phyloP scores from a whole-genome alignment of 495 filamentous ascomycete genomes.

The Aspergillus affinis region DNA sequence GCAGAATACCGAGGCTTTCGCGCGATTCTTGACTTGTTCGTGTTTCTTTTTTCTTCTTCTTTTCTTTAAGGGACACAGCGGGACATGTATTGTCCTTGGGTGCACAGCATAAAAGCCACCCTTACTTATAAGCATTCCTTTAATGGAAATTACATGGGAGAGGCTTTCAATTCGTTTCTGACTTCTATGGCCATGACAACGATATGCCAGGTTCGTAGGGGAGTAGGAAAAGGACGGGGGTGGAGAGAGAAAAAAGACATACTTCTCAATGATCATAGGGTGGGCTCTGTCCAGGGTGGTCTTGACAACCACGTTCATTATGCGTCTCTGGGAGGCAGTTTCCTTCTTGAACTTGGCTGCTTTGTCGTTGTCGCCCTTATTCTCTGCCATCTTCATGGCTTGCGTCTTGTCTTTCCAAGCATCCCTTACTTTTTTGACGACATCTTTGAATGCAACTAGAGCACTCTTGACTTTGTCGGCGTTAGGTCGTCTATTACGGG shows the following conservation, averaged over 20 bases:
- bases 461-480: constrained; percentile 51
- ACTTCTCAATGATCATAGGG: constrained; percentile 64
- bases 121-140: constrained; percentile 34
- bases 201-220: constrained; percentile 19
- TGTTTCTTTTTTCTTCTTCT: constrained; percentile 1
- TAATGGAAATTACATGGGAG: constrained; percentile 34
- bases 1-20: background rate
- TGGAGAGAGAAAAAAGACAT: constrained; percentile 37
- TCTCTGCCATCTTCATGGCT: constrained; percentile 57
- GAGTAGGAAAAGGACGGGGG: constrained; percentile 6
- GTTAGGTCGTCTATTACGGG: constrained; percentile 46
- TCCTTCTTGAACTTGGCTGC: constrained; percentile 41
- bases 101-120: constrained; percentile 12
- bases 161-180: constrained; percentile 36
- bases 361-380: constrained; percentile 45
- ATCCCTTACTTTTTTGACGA: constrained; percentile 62
- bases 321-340: constrained; percentile 56
- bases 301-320: constrained; percentile 59
- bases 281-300: constrained; percentile 62
- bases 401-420: constrained; percentile 60
- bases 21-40: background rate
- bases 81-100: constrained; percentile 12
- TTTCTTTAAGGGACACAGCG: constrained; percentile 31
- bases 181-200: constrained; percentile 34
- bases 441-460: constrained; percentile 58